phyloP scores from a whole-genome alignment of 257 asterid species.

The Nicotiana tomentosiformis region DNA sequence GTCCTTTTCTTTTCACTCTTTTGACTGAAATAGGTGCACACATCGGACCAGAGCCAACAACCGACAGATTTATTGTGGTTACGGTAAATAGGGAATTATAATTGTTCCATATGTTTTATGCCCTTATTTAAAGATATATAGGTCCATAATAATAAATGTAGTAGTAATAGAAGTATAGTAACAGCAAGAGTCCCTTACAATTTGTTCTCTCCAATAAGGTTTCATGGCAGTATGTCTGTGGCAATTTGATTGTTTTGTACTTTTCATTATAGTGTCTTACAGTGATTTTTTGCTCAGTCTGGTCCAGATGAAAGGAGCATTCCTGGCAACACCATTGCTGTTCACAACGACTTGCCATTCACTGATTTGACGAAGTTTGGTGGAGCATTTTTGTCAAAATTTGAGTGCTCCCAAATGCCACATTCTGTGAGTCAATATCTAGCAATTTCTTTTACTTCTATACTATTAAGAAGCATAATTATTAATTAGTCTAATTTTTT shows the following conservation, averaged over 20 bases:
- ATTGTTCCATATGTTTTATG: background rate
- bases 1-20: background rate
- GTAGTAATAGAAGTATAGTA: background rate
- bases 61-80: slow-evolving; percentile 87
- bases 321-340: slow-evolving; percentile 96
- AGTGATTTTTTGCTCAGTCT: slow-evolving; percentile 38
- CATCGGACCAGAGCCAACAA: slow-evolving; percentile 98
- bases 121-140: background rate
- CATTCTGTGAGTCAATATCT: slow-evolving; percentile 71
- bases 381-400: slow-evolving; percentile 86
- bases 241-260: background rate
- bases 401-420: slow-evolving; percentile 97
- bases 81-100: slow-evolving; percentile 42
- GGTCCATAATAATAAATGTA: background rate
- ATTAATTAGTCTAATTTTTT: background rate
- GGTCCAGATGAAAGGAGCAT: slow-evolving; percentile 94
- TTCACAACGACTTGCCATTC: slow-evolving; percentile 79
- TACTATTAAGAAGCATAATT: background rate
- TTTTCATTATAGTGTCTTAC: background rate
- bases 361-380: slow-evolving; percentile 77
- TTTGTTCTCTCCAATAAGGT: background rate
- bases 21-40: slow-evolving; percentile 68
- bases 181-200: background rate
- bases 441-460: background rate
- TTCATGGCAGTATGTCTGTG: background rate